phyloP scores from a whole-genome alignment of 2,329 filamentous ascomycete species.

The Colletotrichum scovillei region DNA sequence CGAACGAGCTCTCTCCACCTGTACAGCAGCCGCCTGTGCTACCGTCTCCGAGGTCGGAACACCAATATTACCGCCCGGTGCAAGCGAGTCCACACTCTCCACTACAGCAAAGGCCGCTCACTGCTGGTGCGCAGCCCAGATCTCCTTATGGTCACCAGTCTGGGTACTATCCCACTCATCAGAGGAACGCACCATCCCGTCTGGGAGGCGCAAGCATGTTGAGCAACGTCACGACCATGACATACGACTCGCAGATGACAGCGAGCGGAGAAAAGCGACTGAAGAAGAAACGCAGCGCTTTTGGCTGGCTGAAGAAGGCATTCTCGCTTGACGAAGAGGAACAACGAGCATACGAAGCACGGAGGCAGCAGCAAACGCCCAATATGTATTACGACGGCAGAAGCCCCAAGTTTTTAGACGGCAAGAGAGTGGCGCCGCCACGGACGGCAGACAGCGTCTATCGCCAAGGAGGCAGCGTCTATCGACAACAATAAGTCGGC shows the following conservation, averaged over 20 bases:
- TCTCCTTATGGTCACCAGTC: conserved; percentile 38
- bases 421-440: conserved; percentile 54
- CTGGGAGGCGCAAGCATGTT: conserved; percentile 67
- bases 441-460: not conserved
- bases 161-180: conserved; percentile 50
- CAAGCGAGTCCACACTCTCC: conserved; percentile 73
- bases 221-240: conserved; percentile 64
- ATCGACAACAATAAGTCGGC: not conserved
- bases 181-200: conserved; percentile 63
- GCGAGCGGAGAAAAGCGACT: conserved; percentile 53
- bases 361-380: conserved; percentile 56
- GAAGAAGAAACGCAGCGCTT: conserved; percentile 76
- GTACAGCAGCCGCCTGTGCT: conserved; percentile 52
- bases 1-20: conserved; percentile 50
- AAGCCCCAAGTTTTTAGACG: conserved; percentile 67
- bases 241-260: conserved; percentile 50
- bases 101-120: conserved; percentile 69
- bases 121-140: conserved; percentile 52
- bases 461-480: not conserved
- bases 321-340: conserved; percentile 75
- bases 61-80: conserved; percentile 71
- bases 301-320: conserved; percentile 76
- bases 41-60: conserved; percentile 62
- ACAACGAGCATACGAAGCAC: conserved; percentile 67
- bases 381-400: conserved; percentile 62